A percentile compares a stretch with the other conserved stretches of the same genome.
Conservation (phyloP, 1,139 yeast genomes). For the Kurtzmaniella quercitrusa region DNA sequence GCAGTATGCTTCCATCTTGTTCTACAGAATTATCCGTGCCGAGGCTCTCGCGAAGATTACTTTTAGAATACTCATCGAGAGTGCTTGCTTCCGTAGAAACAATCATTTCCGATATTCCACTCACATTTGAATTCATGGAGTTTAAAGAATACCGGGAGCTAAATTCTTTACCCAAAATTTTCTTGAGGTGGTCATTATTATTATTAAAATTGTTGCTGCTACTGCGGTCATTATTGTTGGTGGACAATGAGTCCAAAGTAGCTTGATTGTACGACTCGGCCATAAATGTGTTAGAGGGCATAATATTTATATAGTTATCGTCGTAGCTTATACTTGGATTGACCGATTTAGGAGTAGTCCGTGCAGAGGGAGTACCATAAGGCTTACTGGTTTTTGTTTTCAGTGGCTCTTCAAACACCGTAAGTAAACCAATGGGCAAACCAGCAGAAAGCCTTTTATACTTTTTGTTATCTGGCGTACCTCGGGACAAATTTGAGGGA, state of each 20-base stretch:
- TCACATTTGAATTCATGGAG: constrained; percentile 38
- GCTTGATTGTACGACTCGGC: constrained; percentile 32
- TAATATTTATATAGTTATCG: constrained; percentile 25
- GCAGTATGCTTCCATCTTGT: constrained; percentile 2
- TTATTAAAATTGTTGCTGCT: constrained; percentile 5
- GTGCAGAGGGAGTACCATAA: not conserved
- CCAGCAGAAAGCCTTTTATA: constrained; percentile 36
- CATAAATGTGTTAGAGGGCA: constrained; percentile 19
- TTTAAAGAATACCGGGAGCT: constrained; percentile 34
- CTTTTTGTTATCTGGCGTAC: constrained; percentile 16
- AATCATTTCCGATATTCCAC: constrained; percentile 39
- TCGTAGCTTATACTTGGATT: constrained; percentile 14
- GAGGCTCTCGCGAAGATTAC: constrained; percentile 5
- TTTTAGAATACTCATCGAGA: constrained; percentile 25
- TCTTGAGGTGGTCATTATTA: constrained; percentile 14
- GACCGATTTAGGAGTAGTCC: not conserved
- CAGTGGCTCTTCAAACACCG: constrained; percentile 35
- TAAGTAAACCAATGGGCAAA: constrained; percentile 35
- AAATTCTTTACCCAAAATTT: constrained; percentile 11
- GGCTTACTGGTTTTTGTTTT: not conserved
- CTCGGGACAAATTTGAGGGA: constrained; percentile 9
- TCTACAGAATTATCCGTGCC: constrained; percentile 3
- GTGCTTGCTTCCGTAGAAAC: constrained; percentile 37
- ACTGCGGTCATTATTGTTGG: not conserved
- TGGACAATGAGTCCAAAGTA: constrained; percentile 25